Conservation (phyloP, 2,329 filamentous ascomycete species). For the Cryphonectria parasitica region DNA sequence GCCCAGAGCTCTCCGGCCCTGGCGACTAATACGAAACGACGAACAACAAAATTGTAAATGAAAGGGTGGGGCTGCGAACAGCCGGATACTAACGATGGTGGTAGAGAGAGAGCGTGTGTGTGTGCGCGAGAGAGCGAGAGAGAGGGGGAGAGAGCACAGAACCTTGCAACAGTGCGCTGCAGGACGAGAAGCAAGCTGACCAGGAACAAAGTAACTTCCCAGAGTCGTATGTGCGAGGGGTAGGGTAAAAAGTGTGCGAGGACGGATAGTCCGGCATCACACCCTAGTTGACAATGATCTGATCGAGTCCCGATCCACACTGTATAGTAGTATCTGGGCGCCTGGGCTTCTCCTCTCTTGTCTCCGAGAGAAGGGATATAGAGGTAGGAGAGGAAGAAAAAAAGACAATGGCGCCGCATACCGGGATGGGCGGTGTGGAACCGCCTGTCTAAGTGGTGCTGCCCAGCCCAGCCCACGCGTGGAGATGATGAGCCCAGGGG, state of each 20-base stretch:
- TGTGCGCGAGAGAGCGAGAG: too few species aligned
- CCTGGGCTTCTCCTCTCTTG: neutral
- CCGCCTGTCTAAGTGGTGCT: neutral
- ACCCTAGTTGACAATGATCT: neutral
- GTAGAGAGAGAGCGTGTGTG: neutral
- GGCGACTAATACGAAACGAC: conserved; percentile 23
- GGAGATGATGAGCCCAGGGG: conserved; percentile 5
- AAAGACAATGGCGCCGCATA: neutral
- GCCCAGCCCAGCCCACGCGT: neutral
- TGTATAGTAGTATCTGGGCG: neutral
- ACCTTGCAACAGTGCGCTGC: neutral
- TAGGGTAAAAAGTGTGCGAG: neutral
- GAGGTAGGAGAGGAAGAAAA: neutral
- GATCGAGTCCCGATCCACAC: conserved; percentile 5
- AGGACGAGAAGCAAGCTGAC: conserved; percentile 4
- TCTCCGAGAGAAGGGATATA: conserved; percentile 6
- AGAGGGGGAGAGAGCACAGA: neutral
- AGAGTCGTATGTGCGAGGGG: neutral
- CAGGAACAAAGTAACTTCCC: neutral
- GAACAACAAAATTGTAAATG: conserved; percentile 2
- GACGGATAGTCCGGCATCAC: conserved; percentile 9
- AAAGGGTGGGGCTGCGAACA: conserved; percentile 20
- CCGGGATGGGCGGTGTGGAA: conserved; percentile 6
- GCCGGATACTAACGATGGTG: conserved; percentile 7
- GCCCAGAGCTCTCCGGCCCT: conserved; percentile 15